phyloP scores from a whole-genome alignment of 257 asterid genomes.

The Solanum infundibuliforme region DNA sequence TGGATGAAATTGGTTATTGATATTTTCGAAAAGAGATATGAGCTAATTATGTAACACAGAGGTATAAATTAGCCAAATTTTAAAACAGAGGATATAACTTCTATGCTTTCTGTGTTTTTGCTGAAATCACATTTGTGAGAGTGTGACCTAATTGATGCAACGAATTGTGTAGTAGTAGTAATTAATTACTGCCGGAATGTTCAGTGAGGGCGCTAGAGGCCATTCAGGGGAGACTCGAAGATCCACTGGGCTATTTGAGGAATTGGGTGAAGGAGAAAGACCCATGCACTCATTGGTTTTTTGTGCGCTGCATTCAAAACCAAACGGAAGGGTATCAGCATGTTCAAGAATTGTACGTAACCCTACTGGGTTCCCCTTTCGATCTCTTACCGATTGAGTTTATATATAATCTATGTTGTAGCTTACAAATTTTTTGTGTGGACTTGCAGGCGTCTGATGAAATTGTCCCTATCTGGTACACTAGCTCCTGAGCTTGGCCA shows the following conservation, averaged over 20 bases:
- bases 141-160: background rate
- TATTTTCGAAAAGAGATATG: too few relatives aligned
- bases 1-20: too few relatives aligned
- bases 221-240: slow-evolving; percentile 38
- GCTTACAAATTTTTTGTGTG: background rate
- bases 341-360: slow-evolving; percentile 58
- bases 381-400: background rate
- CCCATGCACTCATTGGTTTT: slow-evolving; percentile 82
- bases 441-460: slow-evolving; percentile 38
- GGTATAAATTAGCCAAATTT: too few relatives aligned
- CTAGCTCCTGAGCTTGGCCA: slow-evolving; percentile 78
- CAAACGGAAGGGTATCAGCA: slow-evolving; percentile 51
- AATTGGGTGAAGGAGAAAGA: slow-evolving; percentile 56
- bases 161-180: too few relatives aligned
- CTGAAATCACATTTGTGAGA: too few relatives aligned
- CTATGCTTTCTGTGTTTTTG: too few relatives aligned
- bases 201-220: slow-evolving; percentile 64
- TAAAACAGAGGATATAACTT: too few relatives aligned
- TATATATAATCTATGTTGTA: too few relatives aligned
- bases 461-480: slow-evolving; percentile 22
- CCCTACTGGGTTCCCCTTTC: background rate
- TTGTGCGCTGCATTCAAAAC: slow-evolving; percentile 51
- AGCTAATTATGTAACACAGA: too few relatives aligned
- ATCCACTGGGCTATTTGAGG: slow-evolving; percentile 39
- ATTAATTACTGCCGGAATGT: background rate